These are phyloP conservation scores for Vitis rupestris DNA, from an alignment of 164 flowering plant genomes.

Conservation along the genomic window DNA sequence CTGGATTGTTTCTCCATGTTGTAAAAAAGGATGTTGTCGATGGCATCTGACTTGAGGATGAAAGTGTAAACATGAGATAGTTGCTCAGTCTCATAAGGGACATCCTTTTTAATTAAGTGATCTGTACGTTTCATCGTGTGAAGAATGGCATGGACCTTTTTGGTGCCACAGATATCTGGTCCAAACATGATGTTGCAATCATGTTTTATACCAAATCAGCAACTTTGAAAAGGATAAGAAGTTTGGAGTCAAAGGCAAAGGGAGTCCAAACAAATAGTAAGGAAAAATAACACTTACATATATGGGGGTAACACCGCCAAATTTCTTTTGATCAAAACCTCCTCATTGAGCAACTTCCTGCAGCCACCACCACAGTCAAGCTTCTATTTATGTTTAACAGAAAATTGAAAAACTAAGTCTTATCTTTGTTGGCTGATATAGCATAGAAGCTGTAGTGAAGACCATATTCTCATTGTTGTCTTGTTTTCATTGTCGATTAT, in stretches of 20 bases:
- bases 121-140: conserved; percentile 54
- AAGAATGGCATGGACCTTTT: conserved; percentile 89
- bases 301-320: conserved; percentile 96
- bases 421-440: conserved; percentile 93
- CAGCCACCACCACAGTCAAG: conserved; percentile 99
- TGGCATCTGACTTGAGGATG: conserved; percentile 85
- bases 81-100: conserved; percentile 96
- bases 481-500: no score
- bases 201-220: conserved; percentile 12
- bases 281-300: conserved; percentile 41
- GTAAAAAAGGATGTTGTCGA: conserved; percentile 84
- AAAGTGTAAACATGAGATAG: conserved; percentile 77
- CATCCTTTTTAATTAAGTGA: conserved; percentile 89
- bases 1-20: conserved; percentile 84
- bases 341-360: conserved; percentile 93
- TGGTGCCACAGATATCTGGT: conserved; percentile 96
- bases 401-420: conserved; percentile 79
- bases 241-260: neutral
- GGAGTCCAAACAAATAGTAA: neutral
- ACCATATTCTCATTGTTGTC: no score
- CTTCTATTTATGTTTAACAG: conserved; percentile 92
- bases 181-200: conserved; percentile 93
- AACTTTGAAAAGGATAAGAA: neutral
- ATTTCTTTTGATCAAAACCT: conserved; percentile 77
- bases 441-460: conserved; percentile 76